Base-by-base conservation (phyloP, 192 early-diverging fungal genomes). In the Obelidium mucronatum region DNA sequence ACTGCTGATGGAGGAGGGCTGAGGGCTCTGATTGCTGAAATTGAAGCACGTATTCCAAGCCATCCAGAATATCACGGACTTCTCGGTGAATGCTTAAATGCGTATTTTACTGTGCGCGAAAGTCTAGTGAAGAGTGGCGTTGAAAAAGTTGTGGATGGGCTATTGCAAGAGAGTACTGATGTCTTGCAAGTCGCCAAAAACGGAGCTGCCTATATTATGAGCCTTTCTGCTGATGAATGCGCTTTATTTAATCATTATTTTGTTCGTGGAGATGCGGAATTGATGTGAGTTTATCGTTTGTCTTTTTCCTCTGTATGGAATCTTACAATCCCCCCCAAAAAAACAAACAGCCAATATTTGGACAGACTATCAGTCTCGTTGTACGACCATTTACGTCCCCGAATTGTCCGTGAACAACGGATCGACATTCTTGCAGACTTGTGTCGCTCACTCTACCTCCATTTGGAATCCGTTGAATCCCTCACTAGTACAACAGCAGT, bases 131-230 rank as follows among this genome's bases (percentile, higher is more conserved):
- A 22, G 6, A 28, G 33, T 19, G 34, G 35, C 40, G 72, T 74
- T 22, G 19, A 30, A 22, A 60, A 62, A 2, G 24, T 28, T 4
- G 39, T 74, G 13, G 30, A 86, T 88, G 34, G 77, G 92, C 40
- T 83, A 96, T 28, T 87, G 85, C 15, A 87, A 92, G 28, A 85
- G 91, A 36, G 89, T 96, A 73, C 82, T 37, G 81, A 90, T 19
- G 88, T 97, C 15, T 79, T 66, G 67, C 17, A 51, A 26, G 58
- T 78, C 8, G 78, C 77, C 91, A 94, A 87, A 37, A 90, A 89
- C 74, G 94, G 95, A 63, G 92, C 92, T 63, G 94, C 92, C 1
- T 98, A 95, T 75, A 81, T 97, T 77, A 89, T 94, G 79, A 83
- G 88, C 62, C 83, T 96, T 31, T 98, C 92, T 69, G 85, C 86